These are phyloP conservation scores for Saksenaea vasiformis DNA, from an alignment of 371 early-diverging fungal species.

Conservation along the genomic window DNA sequence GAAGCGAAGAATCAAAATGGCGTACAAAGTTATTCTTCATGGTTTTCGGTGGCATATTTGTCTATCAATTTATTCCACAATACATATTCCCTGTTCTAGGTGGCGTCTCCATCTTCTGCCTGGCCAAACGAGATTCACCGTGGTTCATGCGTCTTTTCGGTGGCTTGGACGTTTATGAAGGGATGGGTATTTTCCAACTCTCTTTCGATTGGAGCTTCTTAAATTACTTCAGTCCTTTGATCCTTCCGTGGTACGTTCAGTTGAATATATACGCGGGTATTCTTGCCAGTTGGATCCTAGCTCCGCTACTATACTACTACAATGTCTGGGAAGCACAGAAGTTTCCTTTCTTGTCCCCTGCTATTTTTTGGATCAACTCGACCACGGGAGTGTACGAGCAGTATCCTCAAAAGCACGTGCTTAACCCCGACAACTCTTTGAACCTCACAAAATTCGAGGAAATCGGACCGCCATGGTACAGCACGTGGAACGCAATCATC, in stretches of 20 bases:
- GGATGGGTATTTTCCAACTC: conserved; percentile 39
- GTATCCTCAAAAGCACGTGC: conserved; percentile 33
- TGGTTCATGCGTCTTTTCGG: conserved; percentile 44
- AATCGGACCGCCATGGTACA: conserved; percentile 27
- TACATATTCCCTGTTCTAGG: conserved; percentile 39
- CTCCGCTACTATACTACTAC: conserved; percentile 31
- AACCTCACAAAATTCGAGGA: conserved; percentile 26
- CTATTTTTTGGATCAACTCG: conserved; percentile 18
- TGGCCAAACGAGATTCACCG: conserved; percentile 38
- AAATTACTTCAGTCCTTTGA: conserved; percentile 49
- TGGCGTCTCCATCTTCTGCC: conserved; percentile 46
- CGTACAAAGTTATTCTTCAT: conserved; percentile 51
- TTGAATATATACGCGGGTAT: conserved; percentile 33
- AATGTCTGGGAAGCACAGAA: conserved; percentile 41
- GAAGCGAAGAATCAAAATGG: conserved; percentile 60
- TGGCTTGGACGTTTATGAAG: conserved; percentile 35
- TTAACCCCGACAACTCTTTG: conserved; percentile 28
- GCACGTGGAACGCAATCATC: conserved; percentile 16
- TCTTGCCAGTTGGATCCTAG: conserved; percentile 23
- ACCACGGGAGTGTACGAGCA: conserved; percentile 16
- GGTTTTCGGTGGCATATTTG: conserved; percentile 29
- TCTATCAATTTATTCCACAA: conserved; percentile 39
- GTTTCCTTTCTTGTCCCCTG: conserved; percentile 35
- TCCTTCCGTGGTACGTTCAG: conserved; percentile 61
- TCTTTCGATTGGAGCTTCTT: conserved; percentile 45